Conservation (phyloP, 1,139 yeast species). For the Blastobotrys buckinghamii region DNA sequence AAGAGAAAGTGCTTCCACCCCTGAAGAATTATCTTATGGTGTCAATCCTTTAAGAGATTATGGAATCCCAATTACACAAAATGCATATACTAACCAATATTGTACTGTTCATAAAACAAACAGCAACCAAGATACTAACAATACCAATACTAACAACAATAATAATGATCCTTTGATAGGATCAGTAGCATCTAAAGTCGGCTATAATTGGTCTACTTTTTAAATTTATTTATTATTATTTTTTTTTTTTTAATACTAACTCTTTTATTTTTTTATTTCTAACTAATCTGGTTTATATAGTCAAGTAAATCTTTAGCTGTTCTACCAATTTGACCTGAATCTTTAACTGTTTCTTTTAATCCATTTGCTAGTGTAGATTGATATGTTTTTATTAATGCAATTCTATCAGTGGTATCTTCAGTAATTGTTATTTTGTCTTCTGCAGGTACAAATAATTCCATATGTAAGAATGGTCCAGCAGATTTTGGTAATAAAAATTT, state of each 20-base stretch:
- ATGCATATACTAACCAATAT: constrained; percentile 9
- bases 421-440: constrained; percentile 27
- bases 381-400: constrained; percentile 50
- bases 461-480: constrained; percentile 56
- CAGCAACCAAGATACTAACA: neutral
- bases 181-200: constrained; percentile 25
- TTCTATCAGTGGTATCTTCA: constrained; percentile 61
- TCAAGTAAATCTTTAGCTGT: constrained; percentile 29
- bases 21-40: neutral
- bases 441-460: constrained; percentile 44
- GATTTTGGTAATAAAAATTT: constrained; percentile 49
- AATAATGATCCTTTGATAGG: constrained; percentile 1
- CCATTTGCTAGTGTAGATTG: constrained; percentile 46
- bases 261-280: neutral
- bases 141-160: neutral
- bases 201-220: constrained; percentile 42
- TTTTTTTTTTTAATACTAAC: neutral
- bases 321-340: constrained; percentile 72
- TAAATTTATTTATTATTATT: too few species aligned
- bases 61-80: constrained; percentile 2
- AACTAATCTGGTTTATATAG: neutral
- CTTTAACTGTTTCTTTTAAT: constrained; percentile 48
- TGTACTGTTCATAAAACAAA: too few species aligned
- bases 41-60: neutral
- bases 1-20: neutral